phyloP scores from a whole-genome alignment of 768 basidiomycete genomes.

The Tephrocybe sp. region DNA sequence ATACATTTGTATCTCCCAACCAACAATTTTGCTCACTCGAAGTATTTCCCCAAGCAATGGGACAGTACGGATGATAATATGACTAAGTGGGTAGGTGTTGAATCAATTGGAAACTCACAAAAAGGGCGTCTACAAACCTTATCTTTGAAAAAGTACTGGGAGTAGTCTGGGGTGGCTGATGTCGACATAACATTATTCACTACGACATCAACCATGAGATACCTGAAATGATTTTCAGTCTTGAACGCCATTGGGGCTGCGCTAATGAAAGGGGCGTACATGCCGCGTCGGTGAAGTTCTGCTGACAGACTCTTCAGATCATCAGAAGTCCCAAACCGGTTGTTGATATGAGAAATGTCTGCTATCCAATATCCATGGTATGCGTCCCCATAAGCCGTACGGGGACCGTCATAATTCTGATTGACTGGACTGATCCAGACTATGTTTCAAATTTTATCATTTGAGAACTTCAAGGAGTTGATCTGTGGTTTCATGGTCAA shows the following conservation, averaged over 20 bases:
- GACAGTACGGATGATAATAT: constrained; percentile 78
- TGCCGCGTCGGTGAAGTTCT: constrained; percentile 66
- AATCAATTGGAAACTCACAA: background rate
- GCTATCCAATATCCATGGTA: constrained; percentile 88
- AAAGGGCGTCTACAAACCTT: constrained; percentile 31
- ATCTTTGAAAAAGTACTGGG: constrained; percentile 67
- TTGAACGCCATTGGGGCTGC: background rate
- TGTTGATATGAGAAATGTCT: constrained; percentile 60
- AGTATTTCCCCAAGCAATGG: constrained; percentile 65
- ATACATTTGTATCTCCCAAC: constrained; percentile 74
- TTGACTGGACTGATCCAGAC: constrained; percentile 86
- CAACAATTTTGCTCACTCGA: constrained; percentile 77
- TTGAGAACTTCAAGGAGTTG: background rate
- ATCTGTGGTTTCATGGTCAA: background rate
- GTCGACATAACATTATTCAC: constrained; percentile 85
- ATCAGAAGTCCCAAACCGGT: constrained; percentile 59
- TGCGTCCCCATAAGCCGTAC: constrained; percentile 73
- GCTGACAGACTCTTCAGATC: constrained; percentile 61
- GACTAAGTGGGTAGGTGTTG: constrained; percentile 36
- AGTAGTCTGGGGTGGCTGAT: constrained; percentile 58
- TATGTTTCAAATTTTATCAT: constrained; percentile 19
- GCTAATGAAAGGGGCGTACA: constrained; percentile 39
- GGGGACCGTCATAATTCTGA: constrained; percentile 71
- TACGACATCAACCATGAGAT: constrained; percentile 83
- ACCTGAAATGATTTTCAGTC: constrained; percentile 32